These are phyloP conservation scores for Penicillium samsonianum DNA, from an alignment of 495 filamentous ascomycete species.

Conservation along the genomic window DNA sequence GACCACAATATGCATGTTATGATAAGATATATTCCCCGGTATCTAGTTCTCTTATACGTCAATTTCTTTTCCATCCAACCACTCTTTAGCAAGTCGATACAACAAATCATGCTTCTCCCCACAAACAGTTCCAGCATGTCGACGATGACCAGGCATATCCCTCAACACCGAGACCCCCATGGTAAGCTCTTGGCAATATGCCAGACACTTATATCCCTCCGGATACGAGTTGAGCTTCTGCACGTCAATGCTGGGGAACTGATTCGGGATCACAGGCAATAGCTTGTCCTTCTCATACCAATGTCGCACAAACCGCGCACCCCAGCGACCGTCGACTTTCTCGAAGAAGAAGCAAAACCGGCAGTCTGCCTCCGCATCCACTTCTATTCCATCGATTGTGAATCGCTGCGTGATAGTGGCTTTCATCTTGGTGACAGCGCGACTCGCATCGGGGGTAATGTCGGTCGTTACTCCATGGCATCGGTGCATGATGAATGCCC, in stretches of 20 bases:
- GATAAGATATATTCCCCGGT: neutral
- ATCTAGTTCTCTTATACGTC: conserved; percentile 29
- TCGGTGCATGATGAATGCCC: no score
- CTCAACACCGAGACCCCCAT: conserved; percentile 44
- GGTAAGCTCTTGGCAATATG: conserved; percentile 50
- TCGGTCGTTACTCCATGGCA: no score
- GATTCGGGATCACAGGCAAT: conserved; percentile 55
- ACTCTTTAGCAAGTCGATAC: conserved; percentile 47
- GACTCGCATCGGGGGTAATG: no score
- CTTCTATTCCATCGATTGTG: no score
- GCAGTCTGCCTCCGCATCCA: no score
- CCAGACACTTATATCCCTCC: conserved; percentile 59
- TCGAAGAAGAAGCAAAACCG: no score
- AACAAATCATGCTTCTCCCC: conserved; percentile 50
- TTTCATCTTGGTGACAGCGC: no score
- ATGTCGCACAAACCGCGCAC: no score
- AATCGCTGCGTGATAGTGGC: no score
- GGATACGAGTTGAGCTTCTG: no score
- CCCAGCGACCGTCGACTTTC: no score
- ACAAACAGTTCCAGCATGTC: conserved; percentile 39
- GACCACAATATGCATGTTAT: neutral
- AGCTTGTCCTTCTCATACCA: conserved; percentile 72
- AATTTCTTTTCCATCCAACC: conserved; percentile 47
- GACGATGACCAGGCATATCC: conserved; percentile 51
- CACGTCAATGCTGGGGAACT: conserved; percentile 49